Base-by-base conservation (phyloP, 352 stramenopile genomes). In the Thraustochytrium aureum region DNA sequence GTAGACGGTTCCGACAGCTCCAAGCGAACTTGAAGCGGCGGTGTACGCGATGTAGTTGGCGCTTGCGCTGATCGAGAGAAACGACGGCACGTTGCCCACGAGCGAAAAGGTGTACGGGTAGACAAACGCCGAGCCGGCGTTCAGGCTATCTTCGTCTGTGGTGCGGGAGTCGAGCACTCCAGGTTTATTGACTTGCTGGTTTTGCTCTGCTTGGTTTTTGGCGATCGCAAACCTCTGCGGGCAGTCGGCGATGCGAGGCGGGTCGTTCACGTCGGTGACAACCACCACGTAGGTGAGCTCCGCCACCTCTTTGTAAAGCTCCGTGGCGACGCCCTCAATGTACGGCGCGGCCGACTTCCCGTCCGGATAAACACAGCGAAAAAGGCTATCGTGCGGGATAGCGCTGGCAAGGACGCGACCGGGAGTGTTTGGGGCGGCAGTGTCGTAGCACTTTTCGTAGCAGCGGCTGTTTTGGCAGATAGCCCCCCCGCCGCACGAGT, bases 361-460 rank as follows among this genome's bases (percentile, higher is more conserved):
- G 47, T 56, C 26, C n/a, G n/a, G n/a, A 33, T 79, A 79, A 7
- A 1, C 17, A 30, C 69, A 79, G 32, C 26, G 47, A 38, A 54
- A 79, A 32, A 79, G 54, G 32, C 4, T 67, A n/a, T 50, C 37
- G 50, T 43, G 37, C 6, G 22, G 1, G 20, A 79, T 17, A 17
- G 17, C 20, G 2, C 30, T n/a, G 10, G 20, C 22, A 22, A 22
- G 47, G 47, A 17, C 17, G n/a, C n/a, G n/a, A n/a, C n/a, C n/a
- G n/a, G n/a, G n/a, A n/a, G n/a, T n/a, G 26, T 61, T 61, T 12
- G 30, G 30, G 20, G 33, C 59, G n/a, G 12, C 35, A 0, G 69
- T 79, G 54, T 79, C 69, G 56, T 79, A 79, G 69, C 69, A 79
- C 10, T 30, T 74, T 47, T 79, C 37, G 32, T 30, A 10, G 38